Percentiles rank a stretch among this genome's conserved stretches.
These are phyloP conservation scores for Ophiorrhiza pumila DNA, from an alignment of 257 asterid species.

Conservation along the genomic window DNA sequence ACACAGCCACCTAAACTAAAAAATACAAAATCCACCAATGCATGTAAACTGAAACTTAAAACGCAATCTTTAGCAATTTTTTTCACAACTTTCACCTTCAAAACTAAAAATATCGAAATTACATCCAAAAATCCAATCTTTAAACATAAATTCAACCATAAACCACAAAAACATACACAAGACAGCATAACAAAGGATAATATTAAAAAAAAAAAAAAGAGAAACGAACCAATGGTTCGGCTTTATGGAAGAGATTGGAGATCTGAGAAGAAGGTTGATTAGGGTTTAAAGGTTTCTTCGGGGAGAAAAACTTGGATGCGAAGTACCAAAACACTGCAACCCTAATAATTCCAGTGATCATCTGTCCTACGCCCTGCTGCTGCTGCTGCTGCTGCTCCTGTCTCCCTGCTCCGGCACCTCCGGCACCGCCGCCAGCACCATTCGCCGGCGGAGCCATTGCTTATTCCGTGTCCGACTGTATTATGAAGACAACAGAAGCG, in stretches of 20 bases:
- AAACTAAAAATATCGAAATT: background rate
- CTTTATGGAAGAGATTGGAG: conserved; percentile 89
- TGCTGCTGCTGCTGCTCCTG: conserved; percentile 41
- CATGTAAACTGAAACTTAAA: background rate
- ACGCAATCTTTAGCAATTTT: background rate
- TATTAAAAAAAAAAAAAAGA: background rate
- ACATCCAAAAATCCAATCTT: background rate
- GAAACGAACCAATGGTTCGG: conserved; percentile 63
- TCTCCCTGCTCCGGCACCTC: conserved; percentile 39
- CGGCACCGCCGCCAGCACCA: conserved; percentile 43
- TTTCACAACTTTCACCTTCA: background rate
- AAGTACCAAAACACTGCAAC: conserved; percentile 95
- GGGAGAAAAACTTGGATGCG: conserved; percentile 82
- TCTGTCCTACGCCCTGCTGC: conserved; percentile 66
- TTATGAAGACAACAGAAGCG: background rate
- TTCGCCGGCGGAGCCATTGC: conserved; percentile 21
- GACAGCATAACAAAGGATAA: background rate
- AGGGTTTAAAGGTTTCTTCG: conserved; percentile 56
- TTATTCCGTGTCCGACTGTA: background rate
- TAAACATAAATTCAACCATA: background rate
- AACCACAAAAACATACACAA: background rate
- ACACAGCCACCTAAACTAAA: background rate
- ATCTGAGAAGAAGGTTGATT: conserved; percentile 64
- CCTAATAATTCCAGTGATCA: conserved; percentile 82
- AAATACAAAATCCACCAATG: background rate